phyloP scores from a whole-genome alignment of 2,329 filamentous ascomycete genomes.

The Alternaria angustiovoidea region DNA sequence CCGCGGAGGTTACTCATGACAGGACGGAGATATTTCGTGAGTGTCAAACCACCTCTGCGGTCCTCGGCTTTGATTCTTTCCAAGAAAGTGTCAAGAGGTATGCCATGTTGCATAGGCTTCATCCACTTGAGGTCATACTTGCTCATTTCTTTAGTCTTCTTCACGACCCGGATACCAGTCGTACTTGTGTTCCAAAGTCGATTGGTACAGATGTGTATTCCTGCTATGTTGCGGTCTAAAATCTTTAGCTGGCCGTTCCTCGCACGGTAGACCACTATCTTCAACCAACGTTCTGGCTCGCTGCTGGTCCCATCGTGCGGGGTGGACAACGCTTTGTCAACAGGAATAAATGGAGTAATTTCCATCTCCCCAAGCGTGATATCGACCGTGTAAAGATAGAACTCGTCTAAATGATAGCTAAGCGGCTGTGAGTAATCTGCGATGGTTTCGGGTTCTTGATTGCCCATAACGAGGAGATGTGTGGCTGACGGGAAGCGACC shows the following conservation, averaged over 20 bases:
- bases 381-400: background rate
- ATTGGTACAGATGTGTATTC: background rate
- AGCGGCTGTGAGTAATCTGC: too few relatives aligned
- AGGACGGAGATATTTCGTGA: too few relatives aligned
- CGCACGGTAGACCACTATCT: accelerated
- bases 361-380: background rate
- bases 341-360: background rate
- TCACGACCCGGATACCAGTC: background rate
- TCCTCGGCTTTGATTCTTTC: too few relatives aligned
- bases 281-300: too few relatives aligned
- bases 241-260: background rate
- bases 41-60: too few relatives aligned
- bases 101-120: background rate
- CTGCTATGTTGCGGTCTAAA: background rate
- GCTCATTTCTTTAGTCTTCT: background rate
- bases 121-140: background rate
- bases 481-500: background rate
- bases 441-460: background rate
- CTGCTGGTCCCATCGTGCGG: too few relatives aligned
- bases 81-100: accelerated
- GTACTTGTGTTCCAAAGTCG: background rate
- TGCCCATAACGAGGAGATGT: background rate
- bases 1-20: too few relatives aligned
- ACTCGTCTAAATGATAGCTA: too few relatives aligned
- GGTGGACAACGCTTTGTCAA: too few relatives aligned